Percentiles rank a stretch among this genome's conserved stretches.
phyloP scores from a whole-genome alignment of 345 rosid species.

The Fremontodendron californicum region DNA sequence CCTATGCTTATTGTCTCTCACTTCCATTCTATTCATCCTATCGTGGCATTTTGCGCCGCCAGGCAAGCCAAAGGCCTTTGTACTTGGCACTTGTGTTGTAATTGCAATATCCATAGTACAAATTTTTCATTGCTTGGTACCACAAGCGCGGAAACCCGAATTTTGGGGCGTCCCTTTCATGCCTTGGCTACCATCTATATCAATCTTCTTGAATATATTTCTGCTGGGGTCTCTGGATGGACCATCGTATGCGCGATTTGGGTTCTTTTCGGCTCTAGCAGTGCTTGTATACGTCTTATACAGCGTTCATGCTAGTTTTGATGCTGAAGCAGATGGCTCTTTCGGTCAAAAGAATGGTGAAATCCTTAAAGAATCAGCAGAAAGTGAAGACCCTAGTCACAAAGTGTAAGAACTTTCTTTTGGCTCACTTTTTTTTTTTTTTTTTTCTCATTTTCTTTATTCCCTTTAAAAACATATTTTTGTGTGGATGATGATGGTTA shows the following conservation, averaged over 20 bases:
- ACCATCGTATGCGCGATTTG: constrained; percentile 66
- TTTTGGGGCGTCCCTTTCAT: constrained; percentile 89
- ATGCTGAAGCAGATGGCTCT: constrained; percentile 56
- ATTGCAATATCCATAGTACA: constrained; percentile 42
- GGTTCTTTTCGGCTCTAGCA: constrained; percentile 56
- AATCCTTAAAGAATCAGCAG: constrained; percentile 32
- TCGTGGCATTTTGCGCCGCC: constrained; percentile 58
- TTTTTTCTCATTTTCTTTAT: neutral
- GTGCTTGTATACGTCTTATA: constrained; percentile 67
- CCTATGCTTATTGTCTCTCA: constrained; percentile 51
- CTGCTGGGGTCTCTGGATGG: constrained; percentile 69
- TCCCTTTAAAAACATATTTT: neutral
- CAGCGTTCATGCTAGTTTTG: constrained; percentile 89
- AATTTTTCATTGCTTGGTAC: constrained; percentile 50
- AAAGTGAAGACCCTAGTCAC: constrained; percentile 27
- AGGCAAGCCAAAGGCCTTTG: constrained; percentile 47
- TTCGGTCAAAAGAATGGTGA: constrained; percentile 40
- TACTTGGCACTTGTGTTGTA: constrained; percentile 43
- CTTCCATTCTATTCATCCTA: constrained; percentile 61
- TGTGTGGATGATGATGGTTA: constrained; percentile 15
- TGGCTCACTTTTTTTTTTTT: neutral
- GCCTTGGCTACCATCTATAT: constrained; percentile 86
- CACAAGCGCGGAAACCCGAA: constrained; percentile 67
- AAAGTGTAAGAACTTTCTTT: constrained; percentile 38
- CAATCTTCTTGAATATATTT: constrained; percentile 81